Conservation (phyloP, 495 filamentous ascomycete genomes). For the Cercophora scortea region DNA sequence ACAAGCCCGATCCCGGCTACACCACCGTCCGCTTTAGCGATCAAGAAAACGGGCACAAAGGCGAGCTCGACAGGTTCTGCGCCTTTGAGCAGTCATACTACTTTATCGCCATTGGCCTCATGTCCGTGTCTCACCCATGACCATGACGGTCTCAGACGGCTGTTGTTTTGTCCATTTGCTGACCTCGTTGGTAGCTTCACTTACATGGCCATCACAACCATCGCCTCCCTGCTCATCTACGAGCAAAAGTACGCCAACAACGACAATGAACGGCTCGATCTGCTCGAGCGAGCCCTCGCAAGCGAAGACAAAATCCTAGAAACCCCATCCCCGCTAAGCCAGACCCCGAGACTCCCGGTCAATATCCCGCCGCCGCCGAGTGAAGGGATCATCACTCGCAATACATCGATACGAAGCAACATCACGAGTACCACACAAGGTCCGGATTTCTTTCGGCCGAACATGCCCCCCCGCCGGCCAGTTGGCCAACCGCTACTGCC, state of each 20-base stretch:
- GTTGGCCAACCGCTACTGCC: not conserved
- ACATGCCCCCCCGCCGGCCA: slow-evolving; percentile 4
- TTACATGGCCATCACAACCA: slow-evolving; percentile 26
- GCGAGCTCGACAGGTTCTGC: slow-evolving; percentile 28
- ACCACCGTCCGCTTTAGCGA: slow-evolving; percentile 24
- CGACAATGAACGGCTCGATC: slow-evolving; percentile 15
- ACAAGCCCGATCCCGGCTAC: slow-evolving; percentile 2
- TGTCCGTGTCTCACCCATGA: slow-evolving; percentile 18
- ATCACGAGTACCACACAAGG: slow-evolving; percentile 9
- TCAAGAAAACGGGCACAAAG: slow-evolving; percentile 4
- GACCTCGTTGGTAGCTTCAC: slow-evolving; percentile 20
- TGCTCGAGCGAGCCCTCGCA: slow-evolving; percentile 12
- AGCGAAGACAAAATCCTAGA: slow-evolving; percentile 15
- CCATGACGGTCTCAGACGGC: no score
- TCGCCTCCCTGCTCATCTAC: slow-evolving; percentile 22
- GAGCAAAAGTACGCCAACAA: slow-evolving; percentile 20
- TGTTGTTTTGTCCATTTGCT: not conserved
- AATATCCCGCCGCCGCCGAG: slow-evolving; percentile 4
- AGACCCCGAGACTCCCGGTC: not conserved
- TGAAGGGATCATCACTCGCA: slow-evolving; percentile 27
- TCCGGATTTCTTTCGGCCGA: not conserved
- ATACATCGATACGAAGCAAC: slow-evolving; percentile 22
- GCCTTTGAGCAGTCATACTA: slow-evolving; percentile 26
- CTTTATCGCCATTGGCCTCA: slow-evolving; percentile 20
- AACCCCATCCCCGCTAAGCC: slow-evolving; percentile 1